Evolutionary conservation across 805 yeast species (phyloP).

Genomic region (Ogataea henricii): DNA sequence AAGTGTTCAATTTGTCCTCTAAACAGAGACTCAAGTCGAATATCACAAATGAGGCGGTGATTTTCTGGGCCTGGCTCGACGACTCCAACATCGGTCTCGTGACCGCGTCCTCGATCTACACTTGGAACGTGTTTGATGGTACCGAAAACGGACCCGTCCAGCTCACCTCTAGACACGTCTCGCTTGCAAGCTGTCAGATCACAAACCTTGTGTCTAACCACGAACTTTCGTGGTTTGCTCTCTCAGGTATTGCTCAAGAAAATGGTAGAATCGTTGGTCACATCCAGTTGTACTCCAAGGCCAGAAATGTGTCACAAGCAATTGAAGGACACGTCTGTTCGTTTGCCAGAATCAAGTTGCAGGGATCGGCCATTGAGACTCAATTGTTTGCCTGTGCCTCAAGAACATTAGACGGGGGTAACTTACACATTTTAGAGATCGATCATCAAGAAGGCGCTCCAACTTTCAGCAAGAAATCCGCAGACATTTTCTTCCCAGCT

Average conservation of each 20-base stretch:
- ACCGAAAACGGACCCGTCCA: constrained; percentile 79
- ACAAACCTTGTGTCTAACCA: constrained; percentile 86
- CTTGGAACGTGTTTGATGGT: constrained; percentile 84
- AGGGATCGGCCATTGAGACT: constrained; percentile 73
- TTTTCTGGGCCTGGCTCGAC: constrained; percentile 93
- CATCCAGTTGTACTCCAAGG: constrained; percentile 86
- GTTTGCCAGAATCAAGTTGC: constrained; percentile 75
- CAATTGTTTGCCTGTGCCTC: constrained; percentile 93
- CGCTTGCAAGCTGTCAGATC: constrained; percentile 78
- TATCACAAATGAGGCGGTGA: constrained; percentile 83
- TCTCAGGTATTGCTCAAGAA: constrained; percentile 93
- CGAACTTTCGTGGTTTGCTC: constrained; percentile 87
- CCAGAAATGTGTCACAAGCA: constrained; percentile 91
- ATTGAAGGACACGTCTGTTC: constrained; percentile 97
- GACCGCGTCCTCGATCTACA: constrained; percentile 71
- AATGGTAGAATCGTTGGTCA: constrained; percentile 94
- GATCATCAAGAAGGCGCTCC: constrained; percentile 89
- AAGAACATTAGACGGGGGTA: constrained; percentile 80
- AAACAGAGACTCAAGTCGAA: constrained; percentile 89
- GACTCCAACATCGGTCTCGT: constrained; percentile 77
- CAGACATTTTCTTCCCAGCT: constrained; percentile 94
- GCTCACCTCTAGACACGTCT: constrained; percentile 81
- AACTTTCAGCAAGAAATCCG: constrained; percentile 82
- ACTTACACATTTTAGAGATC: constrained; percentile 90
- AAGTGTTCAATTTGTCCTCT: constrained; percentile 84